A percentile compares a stretch with the other conserved stretches of the same genome.
phyloP scores from a whole-genome alignment of 441 rosid species.

The Jatropha podagrica region DNA sequence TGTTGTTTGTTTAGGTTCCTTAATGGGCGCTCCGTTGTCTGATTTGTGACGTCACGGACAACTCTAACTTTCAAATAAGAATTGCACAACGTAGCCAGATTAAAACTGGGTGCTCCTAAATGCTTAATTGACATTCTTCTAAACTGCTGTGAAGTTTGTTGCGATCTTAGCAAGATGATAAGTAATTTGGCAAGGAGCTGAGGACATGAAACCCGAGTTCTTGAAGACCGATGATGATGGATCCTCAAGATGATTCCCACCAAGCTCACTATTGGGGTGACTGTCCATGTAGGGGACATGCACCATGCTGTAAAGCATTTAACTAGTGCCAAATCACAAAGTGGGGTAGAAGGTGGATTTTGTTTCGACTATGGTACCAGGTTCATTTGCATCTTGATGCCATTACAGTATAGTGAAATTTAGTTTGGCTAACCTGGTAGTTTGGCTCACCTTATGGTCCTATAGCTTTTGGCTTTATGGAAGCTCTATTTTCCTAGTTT shows the following conservation, averaged over 20 bases:
- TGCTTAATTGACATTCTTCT: not conserved
- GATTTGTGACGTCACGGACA: not conserved
- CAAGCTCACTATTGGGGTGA: not conserved
- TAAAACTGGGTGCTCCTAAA: not conserved
- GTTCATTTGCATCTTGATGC: not conserved
- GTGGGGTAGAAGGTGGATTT: not conserved
- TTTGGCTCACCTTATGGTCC: not conserved
- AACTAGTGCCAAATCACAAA: not conserved
- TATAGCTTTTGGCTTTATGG: not conserved
- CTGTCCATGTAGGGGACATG: conserved; percentile 3
- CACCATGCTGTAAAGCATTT: not conserved
- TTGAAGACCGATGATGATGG: not conserved
- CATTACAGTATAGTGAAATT: not conserved
- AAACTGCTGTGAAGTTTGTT: conserved; percentile 4
- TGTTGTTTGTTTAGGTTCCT: not conserved
- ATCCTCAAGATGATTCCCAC: not conserved
- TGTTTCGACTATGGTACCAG: not conserved
- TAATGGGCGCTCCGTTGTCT: not conserved
- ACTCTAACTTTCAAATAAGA: too few species aligned
- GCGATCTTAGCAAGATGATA: not conserved
- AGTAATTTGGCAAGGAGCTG: not conserved
- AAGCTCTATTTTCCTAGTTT: not conserved
- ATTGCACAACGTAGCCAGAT: not conserved
- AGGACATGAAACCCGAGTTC: not conserved
- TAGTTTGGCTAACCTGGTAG: not conserved